phyloP scores from a whole-genome alignment of 1,284 basidiomycete genomes.

The Trametes polyzona region DNA sequence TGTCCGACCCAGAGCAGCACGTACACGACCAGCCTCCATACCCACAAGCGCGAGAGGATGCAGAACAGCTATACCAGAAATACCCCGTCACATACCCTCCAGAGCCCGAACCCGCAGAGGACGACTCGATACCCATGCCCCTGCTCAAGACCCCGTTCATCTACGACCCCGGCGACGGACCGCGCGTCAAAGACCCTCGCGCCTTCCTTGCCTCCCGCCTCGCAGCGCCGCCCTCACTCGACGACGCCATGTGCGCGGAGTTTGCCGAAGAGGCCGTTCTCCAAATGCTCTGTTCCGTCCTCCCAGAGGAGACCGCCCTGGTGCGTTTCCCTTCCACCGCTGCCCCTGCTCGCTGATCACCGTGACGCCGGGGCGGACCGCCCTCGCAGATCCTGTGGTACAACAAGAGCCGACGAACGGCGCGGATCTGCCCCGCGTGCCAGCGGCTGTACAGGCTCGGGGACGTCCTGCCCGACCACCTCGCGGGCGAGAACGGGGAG shows the following conservation, averaged over 20 bases:
- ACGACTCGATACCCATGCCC: slow-evolving; percentile 28
- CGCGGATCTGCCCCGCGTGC: slow-evolving; percentile 77
- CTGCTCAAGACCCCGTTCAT: slow-evolving; percentile 56
- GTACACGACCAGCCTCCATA: background rate
- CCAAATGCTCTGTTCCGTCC: slow-evolving; percentile 67
- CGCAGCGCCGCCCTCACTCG: slow-evolving; percentile 60
- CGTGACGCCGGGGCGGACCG: too few species aligned
- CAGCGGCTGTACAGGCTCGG: slow-evolving; percentile 69
- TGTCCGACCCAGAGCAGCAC: background rate
- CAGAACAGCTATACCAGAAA: slow-evolving; percentile 4
- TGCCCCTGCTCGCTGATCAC: too few species aligned
- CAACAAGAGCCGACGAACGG: slow-evolving; percentile 71
- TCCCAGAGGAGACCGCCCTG: slow-evolving; percentile 72
- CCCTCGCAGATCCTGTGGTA: slow-evolving; percentile 77
- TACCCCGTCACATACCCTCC: background rate
- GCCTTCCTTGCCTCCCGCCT: slow-evolving; percentile 68
- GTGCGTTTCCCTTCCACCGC: slow-evolving; percentile 45
- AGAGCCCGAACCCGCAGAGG: slow-evolving; percentile 4
- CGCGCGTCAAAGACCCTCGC: slow-evolving; percentile 64
- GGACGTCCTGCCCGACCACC: slow-evolving; percentile 58
- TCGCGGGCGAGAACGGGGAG: slow-evolving; percentile 28
- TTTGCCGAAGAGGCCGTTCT: slow-evolving; percentile 73
- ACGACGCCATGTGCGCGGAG: slow-evolving; percentile 68
- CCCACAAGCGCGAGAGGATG: too few species aligned
- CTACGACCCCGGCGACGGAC: slow-evolving; percentile 75